phyloP scores from a whole-genome alignment of 1,139 yeast species.

The Kodamaea fungicola region DNA sequence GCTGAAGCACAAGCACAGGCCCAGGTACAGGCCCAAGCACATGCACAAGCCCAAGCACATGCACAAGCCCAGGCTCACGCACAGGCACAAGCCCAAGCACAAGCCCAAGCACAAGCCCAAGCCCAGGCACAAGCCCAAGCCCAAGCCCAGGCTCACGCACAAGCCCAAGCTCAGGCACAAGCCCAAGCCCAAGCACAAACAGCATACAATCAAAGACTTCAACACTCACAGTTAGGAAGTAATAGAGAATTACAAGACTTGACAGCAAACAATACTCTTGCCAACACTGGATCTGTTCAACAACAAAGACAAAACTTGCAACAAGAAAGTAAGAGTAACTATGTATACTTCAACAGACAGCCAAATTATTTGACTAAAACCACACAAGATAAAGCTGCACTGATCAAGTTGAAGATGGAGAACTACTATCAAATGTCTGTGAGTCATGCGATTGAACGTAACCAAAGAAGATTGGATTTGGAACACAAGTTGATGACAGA shows the following conservation, averaged over 20 bases:
- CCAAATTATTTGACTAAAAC: conserved; percentile 69
- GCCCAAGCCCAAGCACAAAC: conserved; percentile 11
- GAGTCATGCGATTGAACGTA: conserved; percentile 76
- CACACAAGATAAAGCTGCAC: conserved; percentile 72
- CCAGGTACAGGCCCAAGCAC: conserved; percentile 13
- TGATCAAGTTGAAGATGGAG: conserved; percentile 67
- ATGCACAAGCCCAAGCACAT: conserved; percentile 10
- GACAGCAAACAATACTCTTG: conserved; percentile 11
- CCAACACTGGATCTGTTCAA: conserved; percentile 11
- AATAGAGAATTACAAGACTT: conserved; percentile 6
- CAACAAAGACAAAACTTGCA: conserved; percentile 10
- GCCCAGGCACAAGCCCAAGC: conserved; percentile 15
- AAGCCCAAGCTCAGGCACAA: conserved; percentile 9
- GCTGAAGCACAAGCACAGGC: conserved; percentile 17
- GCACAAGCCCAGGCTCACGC: conserved; percentile 11
- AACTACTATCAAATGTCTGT: conserved; percentile 76
- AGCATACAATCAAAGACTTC: background rate
- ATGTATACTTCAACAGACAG: conserved; percentile 79
- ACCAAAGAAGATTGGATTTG: conserved; percentile 70
- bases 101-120: conserved; percentile 8
- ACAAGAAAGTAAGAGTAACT: conserved; percentile 24
- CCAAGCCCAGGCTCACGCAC: conserved; percentile 12
- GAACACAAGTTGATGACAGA: conserved; percentile 66
- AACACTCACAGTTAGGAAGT: conserved; percentile 3
- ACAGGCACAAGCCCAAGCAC: conserved; percentile 11